Evolutionary conservation across 169 alveolate genomes (phyloP), one percentile per base, ranked within the genome.

Genomic region (Blepharisma undulans): DNA sequence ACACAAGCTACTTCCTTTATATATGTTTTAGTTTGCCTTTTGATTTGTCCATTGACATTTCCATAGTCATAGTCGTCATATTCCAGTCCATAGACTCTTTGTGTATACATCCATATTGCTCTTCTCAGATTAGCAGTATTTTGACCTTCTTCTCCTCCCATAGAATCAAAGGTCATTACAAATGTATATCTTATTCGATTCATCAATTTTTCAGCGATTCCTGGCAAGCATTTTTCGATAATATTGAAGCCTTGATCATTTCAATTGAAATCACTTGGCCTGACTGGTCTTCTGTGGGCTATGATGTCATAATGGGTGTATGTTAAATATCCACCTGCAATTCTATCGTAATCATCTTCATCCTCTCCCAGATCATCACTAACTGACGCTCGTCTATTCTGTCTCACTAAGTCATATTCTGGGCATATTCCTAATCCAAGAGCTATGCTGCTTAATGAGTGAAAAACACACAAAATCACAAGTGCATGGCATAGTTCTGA

Each of bases 11-110:
- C 79, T 84, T 84, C 60, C 60, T 84, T 84, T 25, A 84, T 48
- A 60, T 84, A 84, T n/a, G 27, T 36, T 59, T 84, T 84, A 16
- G 89, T 84, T n/a, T 84, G 33, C 34, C 33, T 84, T 32, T 21
- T 25, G 16, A 84, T 32, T 1, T 32, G 48, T 27, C 48, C 32
- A 30, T 84, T 84, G 30, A 84, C 89, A 21, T 84, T 77, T 22
- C 79, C 60, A 77, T 84, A 84, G 48, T 84, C 36, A 30, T 84
- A 84, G 82, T 84, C 89, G n/a, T 84, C 89, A 30, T 84, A 84
- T 32, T 84, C 61, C 22, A 84, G 78, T 4, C 89, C 89, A 59
- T 84, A 84, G 8, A 84, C 89, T 59, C 89, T 84, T 84, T 84
- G 78, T 22, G 34, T 30, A 59, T 84, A 84, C 27, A 22, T 84